Evolutionary conservation across 129 eudicot genomes (phyloP).

Genomic region (Centaurea solstitialis): DNA sequence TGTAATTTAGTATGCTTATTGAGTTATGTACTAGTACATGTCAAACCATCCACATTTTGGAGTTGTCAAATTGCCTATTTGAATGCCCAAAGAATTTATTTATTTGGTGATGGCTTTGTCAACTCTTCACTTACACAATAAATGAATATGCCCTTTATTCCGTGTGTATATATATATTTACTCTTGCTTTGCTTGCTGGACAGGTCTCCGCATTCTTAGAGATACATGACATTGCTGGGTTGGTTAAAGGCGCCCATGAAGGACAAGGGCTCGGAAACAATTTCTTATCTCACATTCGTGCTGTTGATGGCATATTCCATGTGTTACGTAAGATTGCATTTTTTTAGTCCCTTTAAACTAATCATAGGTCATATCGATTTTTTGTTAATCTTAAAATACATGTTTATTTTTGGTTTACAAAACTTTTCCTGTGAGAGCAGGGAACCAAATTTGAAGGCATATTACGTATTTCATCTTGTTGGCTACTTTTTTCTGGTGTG

Average conservation of each 20-base stretch:
- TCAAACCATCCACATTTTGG: not conserved
- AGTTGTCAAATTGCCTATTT: not conserved
- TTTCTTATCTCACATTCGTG: conserved; percentile 98
- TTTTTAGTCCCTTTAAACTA: not conserved
- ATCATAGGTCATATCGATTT: not conserved
- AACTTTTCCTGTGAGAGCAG: not conserved
- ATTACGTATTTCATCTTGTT: not conserved
- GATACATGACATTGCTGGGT: conserved; percentile 99
- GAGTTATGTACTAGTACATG: not conserved
- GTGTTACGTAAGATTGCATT: conserved; percentile 77
- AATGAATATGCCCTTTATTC: not conserved
- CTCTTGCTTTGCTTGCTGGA: not conserved
- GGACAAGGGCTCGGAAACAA: conserved; percentile 99
- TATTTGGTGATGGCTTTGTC: not conserved
- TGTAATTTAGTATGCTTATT: not conserved
- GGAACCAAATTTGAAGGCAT: not conserved
- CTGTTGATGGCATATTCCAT: conserved; percentile 99
- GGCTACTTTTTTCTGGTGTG: not conserved
- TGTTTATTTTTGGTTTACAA: not conserved
- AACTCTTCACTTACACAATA: not conserved
- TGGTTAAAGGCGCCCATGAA: conserved; percentile 97
- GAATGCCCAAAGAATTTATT: not conserved
- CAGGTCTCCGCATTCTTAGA: conserved; percentile 96
- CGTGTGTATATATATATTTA: not conserved
- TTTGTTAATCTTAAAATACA: not conserved